Evolutionary conservation across 1,284 basidiomycete genomes (phyloP).

Genomic region (Sphagnurus paluster): DNA sequence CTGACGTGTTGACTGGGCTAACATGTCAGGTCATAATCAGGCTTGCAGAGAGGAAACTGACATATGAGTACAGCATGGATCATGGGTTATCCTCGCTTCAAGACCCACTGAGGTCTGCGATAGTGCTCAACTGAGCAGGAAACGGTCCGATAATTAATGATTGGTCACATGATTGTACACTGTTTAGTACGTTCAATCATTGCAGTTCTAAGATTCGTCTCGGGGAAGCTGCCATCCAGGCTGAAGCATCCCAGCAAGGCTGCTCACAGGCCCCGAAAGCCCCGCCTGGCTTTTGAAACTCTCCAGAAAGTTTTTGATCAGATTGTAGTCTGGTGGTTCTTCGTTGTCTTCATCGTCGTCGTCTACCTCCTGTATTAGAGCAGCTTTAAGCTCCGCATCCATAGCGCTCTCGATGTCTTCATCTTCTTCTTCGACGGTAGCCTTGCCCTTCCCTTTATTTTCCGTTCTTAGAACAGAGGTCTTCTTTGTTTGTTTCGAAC

Average conservation of each 20-base stretch:
- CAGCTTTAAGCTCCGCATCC: slow-evolving; percentile 79
- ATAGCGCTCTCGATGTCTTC: slow-evolving; percentile 77
- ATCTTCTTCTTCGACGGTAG: slow-evolving; percentile 45
- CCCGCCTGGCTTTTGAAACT: slow-evolving; percentile 91
- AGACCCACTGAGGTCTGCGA: not conserved
- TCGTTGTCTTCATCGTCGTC: slow-evolving; percentile 51
- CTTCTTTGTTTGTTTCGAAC: slow-evolving; percentile 21
- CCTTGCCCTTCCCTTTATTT: slow-evolving; percentile 37
- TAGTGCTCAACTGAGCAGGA: too few species aligned
- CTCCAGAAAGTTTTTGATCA: slow-evolving; percentile 95
- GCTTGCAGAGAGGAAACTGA: slow-evolving; percentile 24
- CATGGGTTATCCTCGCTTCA: slow-evolving; percentile 46
- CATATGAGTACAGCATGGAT: slow-evolving; percentile 72
- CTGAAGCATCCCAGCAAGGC: slow-evolving; percentile 80
- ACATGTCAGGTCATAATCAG: slow-evolving; percentile 13
- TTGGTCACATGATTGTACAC: slow-evolving; percentile 4
- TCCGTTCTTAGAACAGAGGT: slow-evolving; percentile 16
- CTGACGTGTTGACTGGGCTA: slow-evolving; percentile 78
- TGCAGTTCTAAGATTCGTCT: slow-evolving; percentile 50
- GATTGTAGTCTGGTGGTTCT: slow-evolving; percentile 71
- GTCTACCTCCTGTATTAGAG: slow-evolving; percentile 58
- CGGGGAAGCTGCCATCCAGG: slow-evolving; percentile 71
- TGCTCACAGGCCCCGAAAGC: slow-evolving; percentile 85
- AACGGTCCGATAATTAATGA: not conserved
- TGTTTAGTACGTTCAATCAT: too few species aligned